These are phyloP conservation scores for Neobulgaria alba DNA, from an alignment of 2,329 filamentous ascomycete genomes.

Conservation along the genomic window DNA sequence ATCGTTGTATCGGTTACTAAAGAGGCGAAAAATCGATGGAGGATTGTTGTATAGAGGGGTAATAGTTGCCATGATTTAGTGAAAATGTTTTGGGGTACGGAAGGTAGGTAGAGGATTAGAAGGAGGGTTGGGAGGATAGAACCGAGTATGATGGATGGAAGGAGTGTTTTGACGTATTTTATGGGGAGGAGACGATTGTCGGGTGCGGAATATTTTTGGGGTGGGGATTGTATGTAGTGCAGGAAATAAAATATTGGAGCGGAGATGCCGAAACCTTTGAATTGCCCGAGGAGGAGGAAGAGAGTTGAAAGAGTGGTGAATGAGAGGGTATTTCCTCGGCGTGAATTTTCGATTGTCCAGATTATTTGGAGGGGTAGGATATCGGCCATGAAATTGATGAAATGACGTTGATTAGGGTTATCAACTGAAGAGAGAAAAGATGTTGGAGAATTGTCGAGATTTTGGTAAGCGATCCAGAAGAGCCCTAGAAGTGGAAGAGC, in stretches of 20 bases:
- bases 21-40: conserved; percentile 8
- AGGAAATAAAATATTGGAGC: conserved; percentile 29
- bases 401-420: conserved; percentile 12
- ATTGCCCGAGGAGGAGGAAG: conserved; percentile 19
- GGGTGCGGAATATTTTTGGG: conserved; percentile 23
- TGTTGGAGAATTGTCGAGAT: too few relatives aligned
- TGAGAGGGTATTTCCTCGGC: conserved; percentile 20
- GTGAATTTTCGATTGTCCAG: conserved; percentile 21
- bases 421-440: too few relatives aligned
- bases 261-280: conserved; percentile 23
- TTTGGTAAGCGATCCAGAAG: too few relatives aligned
- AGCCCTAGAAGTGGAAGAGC: conserved; percentile 11
- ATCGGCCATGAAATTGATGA: conserved; percentile 19
- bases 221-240: conserved; percentile 25
- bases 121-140: conserved; percentile 17
- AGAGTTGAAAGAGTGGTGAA: not conserved
- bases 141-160: conserved; percentile 21
- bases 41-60: conserved; percentile 11
- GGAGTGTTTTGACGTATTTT: conserved; percentile 20
- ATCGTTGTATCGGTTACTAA: conserved; percentile 6
- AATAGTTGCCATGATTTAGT: conserved; percentile 16
- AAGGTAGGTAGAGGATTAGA: conserved; percentile 13
- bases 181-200: conserved; percentile 26
- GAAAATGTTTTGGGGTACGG: conserved; percentile 5
- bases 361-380: conserved; percentile 18